Evolutionary conservation across 2,329 filamentous ascomycete species (phyloP).

Genomic region (Penicillium griseofulvum): DNA sequence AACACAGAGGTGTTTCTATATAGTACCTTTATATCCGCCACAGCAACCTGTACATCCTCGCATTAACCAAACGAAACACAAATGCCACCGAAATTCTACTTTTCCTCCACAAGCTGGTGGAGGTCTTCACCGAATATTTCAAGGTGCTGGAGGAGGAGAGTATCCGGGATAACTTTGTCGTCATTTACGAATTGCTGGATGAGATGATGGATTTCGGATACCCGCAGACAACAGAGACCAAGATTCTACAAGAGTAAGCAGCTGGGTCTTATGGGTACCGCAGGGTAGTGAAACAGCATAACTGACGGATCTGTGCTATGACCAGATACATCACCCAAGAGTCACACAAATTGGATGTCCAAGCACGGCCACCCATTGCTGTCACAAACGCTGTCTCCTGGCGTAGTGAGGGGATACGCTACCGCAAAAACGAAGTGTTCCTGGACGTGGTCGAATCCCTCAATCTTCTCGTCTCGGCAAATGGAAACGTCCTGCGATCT

Average conservation of each 20-base stretch:
- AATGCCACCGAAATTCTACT: slow-evolving; percentile 98
- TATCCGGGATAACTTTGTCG: slow-evolving; percentile 98
- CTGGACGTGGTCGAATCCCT: slow-evolving; percentile 95
- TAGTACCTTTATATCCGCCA: slow-evolving; percentile 99
- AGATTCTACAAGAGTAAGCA: slow-evolving; percentile 85
- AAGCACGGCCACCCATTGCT: slow-evolving; percentile 92
- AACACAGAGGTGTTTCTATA: slow-evolving; percentile 4
- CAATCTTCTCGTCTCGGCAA: slow-evolving; percentile 90
- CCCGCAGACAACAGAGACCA: slow-evolving; percentile 95
- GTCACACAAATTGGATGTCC: slow-evolving; percentile 96
- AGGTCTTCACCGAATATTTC: slow-evolving; percentile 99
- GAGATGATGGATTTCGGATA: slow-evolving; percentile 99
- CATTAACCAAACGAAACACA: slow-evolving; percentile 96
- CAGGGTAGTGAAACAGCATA: background rate
- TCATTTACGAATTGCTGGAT: slow-evolving; percentile 97
- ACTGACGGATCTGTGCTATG: slow-evolving; percentile 1
- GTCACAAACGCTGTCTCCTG: slow-evolving; percentile 98
- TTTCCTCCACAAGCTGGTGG: slow-evolving; percentile 96
- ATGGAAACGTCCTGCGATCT: slow-evolving; percentile 90
- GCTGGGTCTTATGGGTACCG: background rate
- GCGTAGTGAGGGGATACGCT: slow-evolving; percentile 96
- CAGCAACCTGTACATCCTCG: slow-evolving; percentile 98
- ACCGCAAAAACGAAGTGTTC: slow-evolving; percentile 99
- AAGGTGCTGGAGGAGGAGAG: slow-evolving; percentile 98
- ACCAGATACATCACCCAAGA: slow-evolving; percentile 90